Base-by-base conservation (phyloP, 2,329 filamentous ascomycete genomes). In the Thielaviopsis ethacetica region DNA sequence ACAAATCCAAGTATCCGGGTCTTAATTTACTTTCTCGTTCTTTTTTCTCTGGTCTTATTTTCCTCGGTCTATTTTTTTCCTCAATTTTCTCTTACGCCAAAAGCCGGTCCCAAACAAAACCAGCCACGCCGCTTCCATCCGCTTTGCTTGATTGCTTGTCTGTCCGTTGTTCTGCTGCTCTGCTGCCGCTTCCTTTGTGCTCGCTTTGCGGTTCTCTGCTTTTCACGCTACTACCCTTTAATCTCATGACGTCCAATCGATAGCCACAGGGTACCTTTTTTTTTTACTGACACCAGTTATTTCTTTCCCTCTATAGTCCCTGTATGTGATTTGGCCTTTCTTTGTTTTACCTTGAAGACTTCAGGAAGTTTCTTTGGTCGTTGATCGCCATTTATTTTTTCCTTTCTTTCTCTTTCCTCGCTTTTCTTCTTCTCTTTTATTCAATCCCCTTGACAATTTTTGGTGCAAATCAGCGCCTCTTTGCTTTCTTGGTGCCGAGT, bases 321-420 rank as follows among this genome's bases (percentile, higher is more conserved):
- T 21, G 44, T 49, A n/a, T 49, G 4, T 49, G n/a, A 21, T 49
- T 49, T 49, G 44, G 10, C n/a, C 44, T 49, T 49, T 49, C 17
- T 49, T 49, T 49, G 44, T 49, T 49, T 49, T 49, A 21, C n/a
- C 44, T 49, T 49, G n/a, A 41, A 22, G 27, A 41, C 53, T 54
- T 54, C 53, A 54, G 53, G 26, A 54, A 54, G 53, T 54, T 54
- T 54, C 53, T 54, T 30, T 27, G 24, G 52, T 30, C 30, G 52
- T 53, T 53, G 52, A 53, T 53, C 52, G 52, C 52, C 52, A 34
- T 22, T 53, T 53, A 19, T 30, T 53, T 27, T 54, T 38, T 38
- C 26, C 19, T 27, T 54, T 38, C 4, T 22, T 54, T 34, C 41
- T 22, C 17, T 10, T 54, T 53, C 3, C 3, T n/a, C 24, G 13